Evolutionary conservation across 805 yeast species (phyloP).

Genomic region (Hanseniaspora jakobsenii): DNA sequence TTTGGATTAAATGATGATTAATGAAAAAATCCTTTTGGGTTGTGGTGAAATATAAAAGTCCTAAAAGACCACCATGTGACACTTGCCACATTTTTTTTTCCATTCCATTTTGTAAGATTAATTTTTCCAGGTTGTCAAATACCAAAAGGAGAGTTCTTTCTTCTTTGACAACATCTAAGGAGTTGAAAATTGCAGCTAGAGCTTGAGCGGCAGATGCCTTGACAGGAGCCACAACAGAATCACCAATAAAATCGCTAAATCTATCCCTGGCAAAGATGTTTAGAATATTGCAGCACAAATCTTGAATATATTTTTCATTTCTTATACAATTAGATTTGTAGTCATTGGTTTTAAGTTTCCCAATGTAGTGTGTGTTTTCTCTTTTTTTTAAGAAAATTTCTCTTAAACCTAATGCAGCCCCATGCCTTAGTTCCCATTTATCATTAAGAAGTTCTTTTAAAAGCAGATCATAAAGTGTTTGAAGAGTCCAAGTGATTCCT

Average conservation of each 20-base stretch:
- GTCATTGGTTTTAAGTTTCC: conserved; percentile 57
- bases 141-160: conserved; percentile 29
- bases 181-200: conserved; percentile 74
- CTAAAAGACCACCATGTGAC: conserved; percentile 94
- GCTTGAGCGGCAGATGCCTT: conserved; percentile 95
- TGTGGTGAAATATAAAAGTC: conserved; percentile 81
- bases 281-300: conserved; percentile 70
- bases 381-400: conserved; percentile 49
- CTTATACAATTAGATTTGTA: conserved; percentile 49
- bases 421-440: conserved; percentile 91
- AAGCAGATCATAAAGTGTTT: conserved; percentile 77
- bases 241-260: conserved; percentile 94
- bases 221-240: conserved; percentile 96
- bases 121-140: conserved; percentile 50
- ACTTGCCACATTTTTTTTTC: conserved; percentile 76
- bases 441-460: conserved; percentile 71
- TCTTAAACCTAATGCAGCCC: conserved; percentile 83
- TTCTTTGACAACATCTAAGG: conserved; percentile 44
- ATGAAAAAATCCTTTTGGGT: conserved; percentile 71
- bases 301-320: conserved; percentile 67
- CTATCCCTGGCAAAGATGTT: conserved; percentile 84
- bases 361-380: conserved; percentile 76
- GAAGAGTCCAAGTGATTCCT: conserved; percentile 83
- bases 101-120: conserved; percentile 54
- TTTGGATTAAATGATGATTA: conserved; percentile 44